Conservation (phyloP, 2,329 filamentous ascomycete species). For the Pestalotiopsis sp. region DNA sequence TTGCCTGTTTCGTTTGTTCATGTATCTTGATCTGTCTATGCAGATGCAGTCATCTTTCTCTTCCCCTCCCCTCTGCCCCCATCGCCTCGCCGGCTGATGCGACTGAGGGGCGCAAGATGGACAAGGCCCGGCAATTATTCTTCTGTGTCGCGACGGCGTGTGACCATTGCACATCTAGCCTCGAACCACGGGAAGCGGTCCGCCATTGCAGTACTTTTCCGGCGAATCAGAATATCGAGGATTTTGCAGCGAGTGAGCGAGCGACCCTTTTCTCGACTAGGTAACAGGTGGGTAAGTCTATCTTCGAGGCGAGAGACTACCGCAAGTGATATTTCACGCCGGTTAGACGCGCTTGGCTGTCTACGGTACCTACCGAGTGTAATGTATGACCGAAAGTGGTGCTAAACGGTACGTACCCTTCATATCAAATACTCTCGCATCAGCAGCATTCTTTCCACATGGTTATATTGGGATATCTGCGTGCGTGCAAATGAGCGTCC, state of each 20-base stretch:
- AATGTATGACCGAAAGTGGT: background rate
- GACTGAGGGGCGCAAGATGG: background rate
- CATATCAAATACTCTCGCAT: background rate
- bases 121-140: background rate
- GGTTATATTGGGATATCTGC: background rate
- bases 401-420: background rate
- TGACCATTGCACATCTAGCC: conserved; percentile 17
- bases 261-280: conserved; percentile 10
- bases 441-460: conserved; percentile 5
- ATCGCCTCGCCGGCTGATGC: background rate
- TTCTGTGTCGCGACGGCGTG: conserved; percentile 8
- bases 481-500: background rate
- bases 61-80: background rate
- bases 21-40: no score
- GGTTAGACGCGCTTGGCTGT: no score
- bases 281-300: conserved; percentile 13
- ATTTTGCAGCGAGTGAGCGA: background rate
- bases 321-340: no score
- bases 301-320: background rate
- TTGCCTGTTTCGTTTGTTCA: no score
- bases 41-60: no score
- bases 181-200: conserved; percentile 38
- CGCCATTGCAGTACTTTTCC: conserved; percentile 33
- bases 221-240: conserved; percentile 25
- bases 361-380: no score